A percentile compares a stretch with the other conserved stretches of the same genome.
Conservation (phyloP, 805 yeast species). For the Teunomyces lycoperdinae region DNA sequence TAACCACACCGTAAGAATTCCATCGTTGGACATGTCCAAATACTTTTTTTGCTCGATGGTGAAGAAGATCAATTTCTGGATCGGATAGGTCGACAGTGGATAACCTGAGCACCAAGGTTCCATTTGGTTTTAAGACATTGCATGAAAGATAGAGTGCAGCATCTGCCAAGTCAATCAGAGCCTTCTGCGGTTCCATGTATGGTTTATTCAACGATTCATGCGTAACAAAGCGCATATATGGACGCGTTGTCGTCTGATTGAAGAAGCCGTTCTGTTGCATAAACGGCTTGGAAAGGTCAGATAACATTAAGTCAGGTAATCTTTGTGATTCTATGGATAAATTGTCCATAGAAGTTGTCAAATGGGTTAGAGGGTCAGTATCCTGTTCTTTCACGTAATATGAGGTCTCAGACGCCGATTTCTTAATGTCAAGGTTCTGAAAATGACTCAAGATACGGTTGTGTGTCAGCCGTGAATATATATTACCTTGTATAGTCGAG, state of each 20-base stretch:
- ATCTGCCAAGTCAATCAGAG: constrained; percentile 39
- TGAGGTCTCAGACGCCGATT: constrained; percentile 14
- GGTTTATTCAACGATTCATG: constrained; percentile 26
- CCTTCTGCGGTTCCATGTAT: constrained; percentile 21
- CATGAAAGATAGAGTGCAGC: constrained; percentile 34
- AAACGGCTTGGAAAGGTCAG: constrained; percentile 35
- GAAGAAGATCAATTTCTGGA: constrained; percentile 26
- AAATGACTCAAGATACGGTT: constrained; percentile 22
- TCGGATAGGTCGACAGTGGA: constrained; percentile 23
- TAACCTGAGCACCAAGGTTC: constrained; percentile 31
- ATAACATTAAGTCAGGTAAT: constrained; percentile 34
- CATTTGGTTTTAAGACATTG: constrained; percentile 25
- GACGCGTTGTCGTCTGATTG: constrained; percentile 34
- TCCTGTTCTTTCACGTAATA: constrained; percentile 27
- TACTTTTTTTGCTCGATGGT: constrained; percentile 20
- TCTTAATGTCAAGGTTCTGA: constrained; percentile 21
- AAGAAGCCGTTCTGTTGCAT: constrained; percentile 37
- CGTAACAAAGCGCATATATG: constrained; percentile 27
- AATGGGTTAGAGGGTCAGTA: constrained; percentile 16
- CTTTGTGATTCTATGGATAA: constrained; percentile 14
- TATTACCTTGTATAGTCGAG: constrained; percentile 80
- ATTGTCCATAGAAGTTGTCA: constrained; percentile 1
- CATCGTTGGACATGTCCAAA: constrained; percentile 25
- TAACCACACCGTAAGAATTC: constrained; percentile 8
- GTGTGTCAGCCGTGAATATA: constrained; percentile 52